Evolutionary conservation across 495 filamentous ascomycete genomes (phyloP).

Genomic region (Collariella sp.): DNA sequence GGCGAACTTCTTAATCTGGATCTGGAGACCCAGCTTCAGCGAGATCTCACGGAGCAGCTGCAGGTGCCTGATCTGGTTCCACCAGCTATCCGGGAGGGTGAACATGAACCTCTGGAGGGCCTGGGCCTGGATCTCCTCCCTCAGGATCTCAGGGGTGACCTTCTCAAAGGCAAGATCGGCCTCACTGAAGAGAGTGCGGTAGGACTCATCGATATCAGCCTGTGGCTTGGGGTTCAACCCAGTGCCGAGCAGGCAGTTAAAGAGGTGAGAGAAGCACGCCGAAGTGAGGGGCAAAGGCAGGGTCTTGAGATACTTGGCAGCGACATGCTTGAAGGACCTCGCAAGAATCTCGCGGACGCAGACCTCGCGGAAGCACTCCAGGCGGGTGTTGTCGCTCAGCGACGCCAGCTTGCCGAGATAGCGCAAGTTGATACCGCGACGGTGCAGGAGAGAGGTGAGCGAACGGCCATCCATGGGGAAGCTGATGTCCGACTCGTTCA

Average conservation of each 20-base stretch:
- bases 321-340: conserved; percentile 87
- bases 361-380: conserved; percentile 67
- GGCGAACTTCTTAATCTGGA: conserved; percentile 70
- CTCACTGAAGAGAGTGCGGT: conserved; percentile 69
- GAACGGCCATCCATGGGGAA: conserved; percentile 98
- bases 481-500: conserved; percentile 85
- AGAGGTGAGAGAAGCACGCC: conserved; percentile 71
- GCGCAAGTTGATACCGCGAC: conserved; percentile 93
- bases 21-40: conserved; percentile 84
- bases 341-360: conserved; percentile 87
- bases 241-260: conserved; percentile 87
- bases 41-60: conserved; percentile 85
- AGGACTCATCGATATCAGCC: conserved; percentile 63
- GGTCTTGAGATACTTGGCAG: conserved; percentile 67
- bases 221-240: conserved; percentile 66
- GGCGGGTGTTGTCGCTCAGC: conserved; percentile 58
- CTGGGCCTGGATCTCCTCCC: conserved; percentile 61
- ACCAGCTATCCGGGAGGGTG: conserved; percentile 60
- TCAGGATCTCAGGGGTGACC: conserved; percentile 62
- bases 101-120: conserved; percentile 65
- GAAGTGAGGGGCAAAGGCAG: conserved; percentile 70
- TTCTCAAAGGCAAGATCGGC: conserved; percentile 75
- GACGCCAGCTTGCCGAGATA: conserved; percentile 81
- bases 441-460: conserved; percentile 81
- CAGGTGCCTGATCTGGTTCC: conserved; percentile 54